Evolutionary conservation across 495 filamentous ascomycete genomes (phyloP).

Genomic region (Neohortaea acidophila): DNA sequence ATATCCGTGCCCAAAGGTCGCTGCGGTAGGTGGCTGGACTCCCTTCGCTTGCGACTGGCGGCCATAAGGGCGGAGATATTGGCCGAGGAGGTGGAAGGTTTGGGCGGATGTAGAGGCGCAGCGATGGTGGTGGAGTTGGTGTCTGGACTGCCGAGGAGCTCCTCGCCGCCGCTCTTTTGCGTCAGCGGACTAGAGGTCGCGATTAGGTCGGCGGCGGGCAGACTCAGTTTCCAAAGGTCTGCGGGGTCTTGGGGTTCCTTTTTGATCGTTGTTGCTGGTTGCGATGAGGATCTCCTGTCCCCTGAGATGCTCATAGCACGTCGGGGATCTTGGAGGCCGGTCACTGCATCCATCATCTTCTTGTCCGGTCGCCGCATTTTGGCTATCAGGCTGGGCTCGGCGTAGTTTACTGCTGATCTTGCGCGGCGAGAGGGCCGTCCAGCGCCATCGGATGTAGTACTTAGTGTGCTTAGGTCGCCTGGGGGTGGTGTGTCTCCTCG

Average conservation of each 20-base stretch:
- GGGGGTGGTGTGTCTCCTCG: conserved; percentile 27
- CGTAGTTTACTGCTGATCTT: conserved; percentile 27
- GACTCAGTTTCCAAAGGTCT: conserved; percentile 11
- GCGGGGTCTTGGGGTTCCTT: too few relatives aligned
- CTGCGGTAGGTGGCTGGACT: not conserved
- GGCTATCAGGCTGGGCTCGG: conserved; percentile 25
- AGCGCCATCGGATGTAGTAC: conserved; percentile 7
- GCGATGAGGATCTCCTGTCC: conserved; percentile 2
- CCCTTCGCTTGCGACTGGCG: conserved; percentile 1
- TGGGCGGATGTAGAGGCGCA: not conserved
- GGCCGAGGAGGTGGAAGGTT: conserved; percentile 7
- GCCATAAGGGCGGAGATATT: conserved; percentile 15
- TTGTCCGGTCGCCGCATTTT: conserved; percentile 30
- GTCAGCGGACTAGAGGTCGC: conserved; percentile 9
- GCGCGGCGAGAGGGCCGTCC: conserved; percentile 24
- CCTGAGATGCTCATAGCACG: conserved; percentile 14
- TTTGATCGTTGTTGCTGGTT: too few relatives aligned
- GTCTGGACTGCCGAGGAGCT: not conserved
- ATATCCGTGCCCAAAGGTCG: not conserved
- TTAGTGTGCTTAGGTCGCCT: conserved; percentile 17
- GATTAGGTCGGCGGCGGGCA: not conserved
- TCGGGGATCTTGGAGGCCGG: conserved; percentile 11
- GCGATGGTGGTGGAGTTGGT: not conserved
- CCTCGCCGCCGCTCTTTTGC: conserved; percentile 1
- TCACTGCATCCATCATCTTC: conserved; percentile 27